Evolutionary conservation across 768 basidiomycete genomes (phyloP).

Genomic region (Daedalea quercina): DNA sequence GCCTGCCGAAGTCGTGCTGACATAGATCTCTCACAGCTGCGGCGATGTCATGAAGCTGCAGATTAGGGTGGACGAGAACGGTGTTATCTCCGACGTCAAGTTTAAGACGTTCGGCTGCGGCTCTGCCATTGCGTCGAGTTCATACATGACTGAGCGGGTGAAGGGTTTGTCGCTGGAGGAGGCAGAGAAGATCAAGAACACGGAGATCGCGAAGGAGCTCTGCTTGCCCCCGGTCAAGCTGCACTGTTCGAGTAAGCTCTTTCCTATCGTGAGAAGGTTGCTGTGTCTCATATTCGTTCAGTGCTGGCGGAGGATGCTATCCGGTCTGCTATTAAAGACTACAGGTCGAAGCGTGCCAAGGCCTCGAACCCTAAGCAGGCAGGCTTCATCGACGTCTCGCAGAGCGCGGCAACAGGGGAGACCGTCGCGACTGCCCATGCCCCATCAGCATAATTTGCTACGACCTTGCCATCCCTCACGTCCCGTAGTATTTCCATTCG

Average conservation of each 20-base stretch:
- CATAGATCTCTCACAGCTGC: constrained; percentile 46
- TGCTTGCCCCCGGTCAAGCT: constrained; percentile 94
- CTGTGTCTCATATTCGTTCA: constrained; percentile 25
- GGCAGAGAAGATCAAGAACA: constrained; percentile 96
- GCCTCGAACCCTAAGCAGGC: constrained; percentile 43
- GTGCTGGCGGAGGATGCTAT: constrained; percentile 99
- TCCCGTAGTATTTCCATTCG: neutral
- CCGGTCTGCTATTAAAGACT: constrained; percentile 95
- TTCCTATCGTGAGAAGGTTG: neutral
- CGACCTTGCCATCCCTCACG: neutral
- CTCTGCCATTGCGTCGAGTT: constrained; percentile 95
- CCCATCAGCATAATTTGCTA: constrained; percentile 4
- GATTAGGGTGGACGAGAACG: constrained; percentile 92
- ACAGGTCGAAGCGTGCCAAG: constrained; percentile 73
- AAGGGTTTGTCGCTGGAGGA: constrained; percentile 91
- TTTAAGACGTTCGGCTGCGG: constrained; percentile 99
- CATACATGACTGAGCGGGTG: constrained; percentile 98
- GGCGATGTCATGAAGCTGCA: constrained; percentile 99
- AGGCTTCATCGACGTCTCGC: constrained; percentile 68
- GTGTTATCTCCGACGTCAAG: constrained; percentile 96
- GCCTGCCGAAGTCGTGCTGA: constrained; percentile 3
- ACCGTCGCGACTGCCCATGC: constrained; percentile 40
- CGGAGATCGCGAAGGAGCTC: constrained; percentile 97
- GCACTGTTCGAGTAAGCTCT: constrained; percentile 77
- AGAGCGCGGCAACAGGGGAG: constrained; percentile 45